Evolutionary conservation across 108 stramenopile species (phyloP).

Genomic region (Fragilaria radians): DNA sequence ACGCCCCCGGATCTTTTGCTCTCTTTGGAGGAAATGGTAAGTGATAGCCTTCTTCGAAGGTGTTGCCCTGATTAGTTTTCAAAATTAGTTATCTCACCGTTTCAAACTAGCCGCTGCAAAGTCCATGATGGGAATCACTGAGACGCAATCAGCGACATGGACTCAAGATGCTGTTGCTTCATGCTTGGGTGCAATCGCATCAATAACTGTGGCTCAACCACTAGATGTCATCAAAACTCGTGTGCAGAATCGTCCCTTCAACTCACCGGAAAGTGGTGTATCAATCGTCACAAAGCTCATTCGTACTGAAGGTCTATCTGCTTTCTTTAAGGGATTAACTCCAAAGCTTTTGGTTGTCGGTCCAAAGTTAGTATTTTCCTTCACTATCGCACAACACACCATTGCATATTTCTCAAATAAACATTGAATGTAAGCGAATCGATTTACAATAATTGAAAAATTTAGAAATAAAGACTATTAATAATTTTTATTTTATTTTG

Average conservation of each 20-base stretch:
- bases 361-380: constrained; percentile 75
- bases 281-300: constrained; percentile 53
- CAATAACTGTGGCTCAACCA: constrained; percentile 55
- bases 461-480: no score
- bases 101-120: constrained; percentile 57
- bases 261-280: constrained; percentile 59
- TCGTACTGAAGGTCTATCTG: constrained; percentile 53
- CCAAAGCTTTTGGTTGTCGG: constrained; percentile 77
- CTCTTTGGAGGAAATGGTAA: constrained; percentile 73
- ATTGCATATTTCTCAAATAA: constrained; percentile 53
- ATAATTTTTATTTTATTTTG: no score
- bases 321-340: constrained; percentile 71
- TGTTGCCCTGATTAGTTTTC: no score
- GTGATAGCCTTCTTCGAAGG: no score
- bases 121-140: constrained; percentile 38
- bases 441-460: no score
- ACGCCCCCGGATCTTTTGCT: constrained; percentile 76
- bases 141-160: constrained; percentile 40
- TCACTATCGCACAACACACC: constrained; percentile 73
- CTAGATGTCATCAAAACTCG: constrained; percentile 76
- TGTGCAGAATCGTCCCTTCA: constrained; percentile 65
- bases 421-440: no score
- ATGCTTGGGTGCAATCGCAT: constrained; percentile 45
- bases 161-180: constrained; percentile 47
- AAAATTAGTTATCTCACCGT: no score